Base-by-base conservation (phyloP, 371 early-diverging fungal species). In the Parasitella parasitica region DNA sequence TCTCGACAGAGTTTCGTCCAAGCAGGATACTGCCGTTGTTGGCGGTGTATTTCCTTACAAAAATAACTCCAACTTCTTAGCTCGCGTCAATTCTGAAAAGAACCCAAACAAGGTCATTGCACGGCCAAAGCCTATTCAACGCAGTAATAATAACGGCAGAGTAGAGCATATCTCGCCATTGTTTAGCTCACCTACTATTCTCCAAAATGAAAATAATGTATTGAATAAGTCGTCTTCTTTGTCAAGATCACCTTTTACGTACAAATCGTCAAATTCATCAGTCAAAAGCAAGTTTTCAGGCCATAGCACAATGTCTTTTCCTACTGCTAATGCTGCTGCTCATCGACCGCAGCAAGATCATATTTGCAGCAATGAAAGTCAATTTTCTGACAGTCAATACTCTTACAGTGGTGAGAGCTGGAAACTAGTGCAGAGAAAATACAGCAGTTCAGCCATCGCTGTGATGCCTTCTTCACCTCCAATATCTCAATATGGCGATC, bases 131-230 rank as follows among this genome's bases (percentile, higher is more conserved):
- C 26, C 20, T 6, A 9, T 22, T 3, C 27, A 37, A 27, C 26
- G n/a, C n/a, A 38, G 18, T 16, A 18, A 4, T 32, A 32, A 11
- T 3, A 32, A 11, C 32, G 11, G 32, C 3, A 59, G 51, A 3
- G 24, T 59, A 37, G 37, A 49, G 8, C 63, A 62, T 18, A 55
- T 62, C 6, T 55, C 63, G 4, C 55, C 63, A 12, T 24, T 62
- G 8, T 30, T 13, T 24, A 46, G 36, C 34, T 15, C 16, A 11
- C 22, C 61, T 26, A 39, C 39, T n/a, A 20, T 62, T 8, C 13
- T 41, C 4, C 43, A 43, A 11, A 38, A 30, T 16, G 37, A 38
- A 27, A 27, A 36, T 13, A 51, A 59, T 18, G 38, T 59, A 12
- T 59, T 59, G 9, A 54, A 43, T 27, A 15, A 43, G 38, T 27